Evolutionary conservation across 2,329 filamentous ascomycete species (phyloP).

Genomic region (Cordyceps cateniannulata): DNA sequence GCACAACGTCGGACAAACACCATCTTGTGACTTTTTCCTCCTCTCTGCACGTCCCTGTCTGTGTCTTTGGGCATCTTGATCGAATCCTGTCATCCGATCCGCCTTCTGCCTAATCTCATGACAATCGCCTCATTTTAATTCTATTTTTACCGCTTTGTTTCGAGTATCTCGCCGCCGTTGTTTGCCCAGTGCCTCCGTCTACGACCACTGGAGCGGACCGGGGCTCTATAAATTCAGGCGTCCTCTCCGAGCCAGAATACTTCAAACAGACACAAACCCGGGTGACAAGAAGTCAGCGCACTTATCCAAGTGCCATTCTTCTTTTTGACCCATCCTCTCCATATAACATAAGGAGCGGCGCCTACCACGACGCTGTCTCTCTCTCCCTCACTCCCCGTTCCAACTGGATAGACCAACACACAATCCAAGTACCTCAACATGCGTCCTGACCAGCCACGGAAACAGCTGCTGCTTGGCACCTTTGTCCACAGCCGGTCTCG

Average conservation of each 20-base stretch:
- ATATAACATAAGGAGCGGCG: too few species aligned
- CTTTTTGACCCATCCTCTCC: too few species aligned
- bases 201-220: neutral
- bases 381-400: neutral
- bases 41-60: too few species aligned
- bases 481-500: conserved; percentile 48
- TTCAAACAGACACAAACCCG: neutral
- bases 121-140: neutral
- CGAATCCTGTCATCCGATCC: neutral
- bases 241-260: neutral
- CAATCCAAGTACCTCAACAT: neutral
- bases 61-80: neutral
- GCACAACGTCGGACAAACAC: conserved; percentile 2
- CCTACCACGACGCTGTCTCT: neutral
- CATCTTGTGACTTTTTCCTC: conserved; percentile 4
- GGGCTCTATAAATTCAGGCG: neutral
- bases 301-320: neutral
- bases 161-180: too few species aligned
- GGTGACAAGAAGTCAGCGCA: neutral
- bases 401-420: neutral
- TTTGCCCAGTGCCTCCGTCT: neutral
- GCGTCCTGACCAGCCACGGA: conserved; percentile 20
- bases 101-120: neutral
- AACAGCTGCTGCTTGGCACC: conserved; percentile 46
- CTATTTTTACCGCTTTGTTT: neutral